phyloP scores from a whole-genome alignment of 202 grass and related monocot genomes.

The Saccharum hybrid region DNA sequence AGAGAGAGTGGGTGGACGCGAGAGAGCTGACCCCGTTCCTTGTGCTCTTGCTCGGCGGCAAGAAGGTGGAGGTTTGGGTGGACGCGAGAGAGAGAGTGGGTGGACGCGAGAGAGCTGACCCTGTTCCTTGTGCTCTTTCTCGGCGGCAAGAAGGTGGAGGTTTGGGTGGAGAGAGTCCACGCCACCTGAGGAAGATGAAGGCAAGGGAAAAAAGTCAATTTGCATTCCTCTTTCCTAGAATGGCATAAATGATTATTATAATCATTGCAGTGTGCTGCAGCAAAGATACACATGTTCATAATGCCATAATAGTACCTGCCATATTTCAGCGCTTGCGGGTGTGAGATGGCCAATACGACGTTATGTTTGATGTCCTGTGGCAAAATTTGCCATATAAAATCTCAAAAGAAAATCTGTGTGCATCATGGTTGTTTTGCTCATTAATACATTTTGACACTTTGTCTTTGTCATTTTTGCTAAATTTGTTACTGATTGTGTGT shows the following conservation, averaged over 20 bases:
- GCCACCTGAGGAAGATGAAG: no score
- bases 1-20: background rate
- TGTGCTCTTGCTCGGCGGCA: no score
- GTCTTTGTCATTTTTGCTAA: background rate
- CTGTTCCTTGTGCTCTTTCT: no score
- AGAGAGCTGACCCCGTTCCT: background rate
- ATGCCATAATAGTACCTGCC: background rate
- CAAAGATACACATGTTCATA: background rate
- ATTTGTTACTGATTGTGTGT: slow-evolving; percentile 4
- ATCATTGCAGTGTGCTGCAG: background rate
- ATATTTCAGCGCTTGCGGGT: background rate
- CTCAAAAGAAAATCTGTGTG: background rate
- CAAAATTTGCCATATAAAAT: background rate
- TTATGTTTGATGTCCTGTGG: background rate
- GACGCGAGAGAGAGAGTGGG: no score
- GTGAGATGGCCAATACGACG: background rate
- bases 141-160: no score
- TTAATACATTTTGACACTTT: slow-evolving; percentile 41
- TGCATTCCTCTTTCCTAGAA: no score
- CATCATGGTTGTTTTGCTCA: slow-evolving; percentile 35
- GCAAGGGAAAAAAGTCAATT: background rate
- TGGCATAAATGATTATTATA: background rate
- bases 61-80: no score
- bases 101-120: no score
- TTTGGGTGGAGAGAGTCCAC: no score